A percentile compares a stretch with the other conserved stretches of the same genome.
Evolutionary conservation across 768 basidiomycete genomes (phyloP).

Genomic region (Coprinopsis cinerea): DNA sequence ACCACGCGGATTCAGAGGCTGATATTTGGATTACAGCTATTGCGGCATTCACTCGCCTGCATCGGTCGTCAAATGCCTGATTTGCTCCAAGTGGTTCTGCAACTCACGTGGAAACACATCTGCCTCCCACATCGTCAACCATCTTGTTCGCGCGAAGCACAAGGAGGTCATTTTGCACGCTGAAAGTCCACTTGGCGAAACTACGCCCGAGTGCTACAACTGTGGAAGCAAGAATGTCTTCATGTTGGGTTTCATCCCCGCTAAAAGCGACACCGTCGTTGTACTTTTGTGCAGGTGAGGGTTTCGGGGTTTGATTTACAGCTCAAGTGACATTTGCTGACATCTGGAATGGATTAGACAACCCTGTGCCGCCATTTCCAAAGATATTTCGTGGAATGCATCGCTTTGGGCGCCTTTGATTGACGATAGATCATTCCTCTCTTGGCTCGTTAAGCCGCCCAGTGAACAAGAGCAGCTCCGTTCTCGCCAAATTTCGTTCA

Average conservation of each 20-base stretch:
- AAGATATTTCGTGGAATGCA: conserved; percentile 99
- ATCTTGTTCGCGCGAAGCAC: conserved; percentile 97
- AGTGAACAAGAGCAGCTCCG: conserved; percentile 94
- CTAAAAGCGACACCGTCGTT: conserved; percentile 98
- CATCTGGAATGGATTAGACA: conserved; percentile 48
- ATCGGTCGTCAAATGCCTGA: conserved; percentile 90
- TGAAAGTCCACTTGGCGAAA: conserved; percentile 93
- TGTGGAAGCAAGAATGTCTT: conserved; percentile 99
- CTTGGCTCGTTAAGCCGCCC: conserved; percentile 97
- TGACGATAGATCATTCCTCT: conserved; percentile 97
- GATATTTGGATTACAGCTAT: conserved; percentile 51
- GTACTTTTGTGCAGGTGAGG: conserved; percentile 93
- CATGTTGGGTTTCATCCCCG: conserved; percentile 98
- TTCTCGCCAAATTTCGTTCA: conserved; percentile 94
- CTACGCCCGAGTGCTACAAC: conserved; percentile 97
- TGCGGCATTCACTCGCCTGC: conserved; percentile 98
- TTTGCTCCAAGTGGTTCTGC: conserved; percentile 97
- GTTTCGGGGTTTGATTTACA: conserved; percentile 14
- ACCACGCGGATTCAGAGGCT: conserved; percentile 9
- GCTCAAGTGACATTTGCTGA: conserved; percentile 7
- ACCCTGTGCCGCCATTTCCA: conserved; percentile 95
- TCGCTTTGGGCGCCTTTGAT: conserved; percentile 97
- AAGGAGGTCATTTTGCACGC: conserved; percentile 97
- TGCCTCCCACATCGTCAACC: conserved; percentile 98
- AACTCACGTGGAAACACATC: conserved; percentile 98